Conservation (phyloP, 2,329 filamentous ascomycete genomes). For the Setomelanomma holmii region DNA sequence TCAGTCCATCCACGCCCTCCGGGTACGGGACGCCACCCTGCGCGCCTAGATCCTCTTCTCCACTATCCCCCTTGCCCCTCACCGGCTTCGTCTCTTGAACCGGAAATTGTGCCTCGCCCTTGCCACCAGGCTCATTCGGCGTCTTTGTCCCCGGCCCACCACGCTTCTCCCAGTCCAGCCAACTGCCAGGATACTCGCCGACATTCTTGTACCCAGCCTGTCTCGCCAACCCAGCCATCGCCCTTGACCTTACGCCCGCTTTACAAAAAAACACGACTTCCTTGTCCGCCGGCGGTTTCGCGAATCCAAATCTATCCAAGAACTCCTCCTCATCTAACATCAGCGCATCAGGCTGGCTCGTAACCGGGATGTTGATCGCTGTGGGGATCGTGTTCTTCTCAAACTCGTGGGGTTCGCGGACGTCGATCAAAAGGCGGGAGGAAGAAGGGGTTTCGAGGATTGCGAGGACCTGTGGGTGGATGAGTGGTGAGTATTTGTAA, state of each 20-base stretch:
- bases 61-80: constrained; percentile 16
- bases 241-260: constrained; percentile 80
- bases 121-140: constrained; percentile 22
- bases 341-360: constrained; percentile 77
- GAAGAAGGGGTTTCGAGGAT: constrained; percentile 36
- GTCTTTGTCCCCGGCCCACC: constrained; percentile 63
- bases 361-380: constrained; percentile 82
- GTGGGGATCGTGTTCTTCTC: constrained; percentile 73
- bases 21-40: constrained; percentile 14
- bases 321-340: constrained; percentile 81
- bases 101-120: constrained; percentile 23
- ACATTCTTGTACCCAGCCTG: constrained; percentile 77
- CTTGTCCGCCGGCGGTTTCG: constrained; percentile 33
- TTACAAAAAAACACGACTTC: constrained; percentile 83
- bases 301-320: constrained; percentile 78
- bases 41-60: constrained; percentile 21
- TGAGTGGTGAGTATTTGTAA: background rate
- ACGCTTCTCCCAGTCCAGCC: constrained; percentile 80
- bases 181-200: constrained; percentile 77
- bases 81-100: constrained; percentile 22
- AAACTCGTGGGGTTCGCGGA: constrained; percentile 76
- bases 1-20: background rate
- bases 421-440: constrained; percentile 59
- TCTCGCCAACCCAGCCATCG: constrained; percentile 78
- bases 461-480: constrained; percentile 39